These are phyloP conservation scores for Colletotrichum limetticola DNA, from an alignment of 2,329 filamentous ascomycete species.

Conservation along the genomic window DNA sequence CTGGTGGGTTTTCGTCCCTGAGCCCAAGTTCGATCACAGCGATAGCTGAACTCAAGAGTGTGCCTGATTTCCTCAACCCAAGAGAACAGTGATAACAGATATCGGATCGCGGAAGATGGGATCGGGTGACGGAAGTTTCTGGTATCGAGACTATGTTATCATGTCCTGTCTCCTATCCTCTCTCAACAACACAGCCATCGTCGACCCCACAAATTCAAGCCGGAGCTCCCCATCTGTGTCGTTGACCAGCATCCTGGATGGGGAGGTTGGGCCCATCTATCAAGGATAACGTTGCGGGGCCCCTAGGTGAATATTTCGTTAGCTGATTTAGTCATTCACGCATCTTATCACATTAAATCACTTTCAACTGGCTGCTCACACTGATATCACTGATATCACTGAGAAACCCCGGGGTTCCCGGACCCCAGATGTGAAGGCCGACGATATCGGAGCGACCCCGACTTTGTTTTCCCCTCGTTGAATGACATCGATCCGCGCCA, in stretches of 20 bases:
- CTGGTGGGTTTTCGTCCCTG: not conserved
- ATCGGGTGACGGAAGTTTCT: constrained; percentile 9
- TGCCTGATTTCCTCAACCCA: not conserved
- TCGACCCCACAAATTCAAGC: constrained; percentile 5
- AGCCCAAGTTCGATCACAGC: not conserved
- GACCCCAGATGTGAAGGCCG: constrained; percentile 14
- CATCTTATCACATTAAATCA: constrained; percentile 3
- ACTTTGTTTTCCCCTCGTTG: not conserved
- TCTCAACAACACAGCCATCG: constrained; percentile 6
- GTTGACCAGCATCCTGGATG: not conserved
- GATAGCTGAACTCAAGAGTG: not conserved
- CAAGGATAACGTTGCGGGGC: not conserved
- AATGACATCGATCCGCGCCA: constrained; percentile 22
- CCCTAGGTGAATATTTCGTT: not conserved
- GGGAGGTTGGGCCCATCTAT: not conserved
- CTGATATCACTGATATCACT: not conserved
- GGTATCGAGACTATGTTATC: not conserved
- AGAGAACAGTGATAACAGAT: constrained; percentile 5
- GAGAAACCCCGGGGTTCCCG: not conserved
- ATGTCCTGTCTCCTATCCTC: not conserved
- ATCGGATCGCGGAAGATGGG: constrained; percentile 22
- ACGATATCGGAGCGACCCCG: constrained; percentile 30
- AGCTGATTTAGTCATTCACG: not conserved
- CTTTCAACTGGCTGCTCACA: not conserved
- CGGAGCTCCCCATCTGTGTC: not conserved